These are phyloP conservation scores for Xylariaceae sp. DNA, from an alignment of 2,329 filamentous ascomycete genomes.

Conservation along the genomic window DNA sequence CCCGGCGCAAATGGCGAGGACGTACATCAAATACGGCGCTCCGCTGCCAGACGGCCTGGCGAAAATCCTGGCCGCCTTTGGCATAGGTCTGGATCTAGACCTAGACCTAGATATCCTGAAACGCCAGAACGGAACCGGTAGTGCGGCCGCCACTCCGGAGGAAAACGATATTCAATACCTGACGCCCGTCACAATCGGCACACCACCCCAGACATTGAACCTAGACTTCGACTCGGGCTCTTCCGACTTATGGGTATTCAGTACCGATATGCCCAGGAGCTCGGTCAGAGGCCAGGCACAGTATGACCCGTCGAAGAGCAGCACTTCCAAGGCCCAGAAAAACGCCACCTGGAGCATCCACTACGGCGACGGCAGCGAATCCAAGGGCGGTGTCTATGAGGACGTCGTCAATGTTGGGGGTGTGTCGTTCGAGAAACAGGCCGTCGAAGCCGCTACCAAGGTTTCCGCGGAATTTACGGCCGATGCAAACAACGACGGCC, in stretches of 20 bases:
- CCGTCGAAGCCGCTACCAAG: slow-evolving; percentile 37
- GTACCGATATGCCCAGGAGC: slow-evolving; percentile 27
- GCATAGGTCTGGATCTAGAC: not conserved
- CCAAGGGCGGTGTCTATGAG: slow-evolving; percentile 41
- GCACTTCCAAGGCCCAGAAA: slow-evolving; percentile 29
- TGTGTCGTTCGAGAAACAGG: slow-evolving; percentile 33
- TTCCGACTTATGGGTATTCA: slow-evolving; percentile 42
- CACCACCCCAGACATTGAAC: slow-evolving; percentile 38
- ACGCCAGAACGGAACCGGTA: slow-evolving; percentile 26
- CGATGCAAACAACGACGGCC: slow-evolving; percentile 37
- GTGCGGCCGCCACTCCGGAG: slow-evolving; percentile 32
- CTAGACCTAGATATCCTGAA: slow-evolving; percentile 13
- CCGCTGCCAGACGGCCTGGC: slow-evolving; percentile 30
- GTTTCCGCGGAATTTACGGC: slow-evolving; percentile 36
- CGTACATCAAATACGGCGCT: slow-evolving; percentile 36
- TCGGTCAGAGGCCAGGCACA: slow-evolving; percentile 33
- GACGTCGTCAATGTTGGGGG: slow-evolving; percentile 37
- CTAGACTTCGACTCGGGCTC: slow-evolving; percentile 41
- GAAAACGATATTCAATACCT: slow-evolving; percentile 37
- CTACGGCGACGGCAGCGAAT: slow-evolving; percentile 38
- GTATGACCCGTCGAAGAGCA: slow-evolving; percentile 34
- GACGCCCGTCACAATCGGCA: slow-evolving; percentile 38
- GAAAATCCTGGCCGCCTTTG: slow-evolving; percentile 29
- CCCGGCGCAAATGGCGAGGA: slow-evolving; percentile 32
- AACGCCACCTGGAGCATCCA: slow-evolving; percentile 36